phyloP scores from a whole-genome alignment of 2,329 filamentous ascomycete genomes.

The Botrytis fabae region DNA sequence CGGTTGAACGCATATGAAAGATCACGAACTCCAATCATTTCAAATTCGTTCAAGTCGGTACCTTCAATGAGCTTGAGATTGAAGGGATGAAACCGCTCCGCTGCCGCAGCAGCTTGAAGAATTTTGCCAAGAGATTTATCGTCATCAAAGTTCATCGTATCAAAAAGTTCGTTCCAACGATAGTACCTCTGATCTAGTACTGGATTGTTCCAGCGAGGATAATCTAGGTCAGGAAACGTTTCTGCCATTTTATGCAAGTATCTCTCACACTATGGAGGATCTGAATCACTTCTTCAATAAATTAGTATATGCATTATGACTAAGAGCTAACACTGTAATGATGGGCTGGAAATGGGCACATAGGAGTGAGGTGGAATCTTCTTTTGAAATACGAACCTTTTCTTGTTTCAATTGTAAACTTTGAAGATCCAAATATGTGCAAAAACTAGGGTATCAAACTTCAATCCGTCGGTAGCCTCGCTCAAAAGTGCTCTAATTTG shows the following conservation, averaged over 20 bases:
- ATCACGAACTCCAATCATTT: background rate
- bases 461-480: background rate
- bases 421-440: background rate
- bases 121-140: background rate
- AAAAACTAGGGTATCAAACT: background rate
- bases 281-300: background rate
- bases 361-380: background rate
- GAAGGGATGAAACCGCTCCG: background rate
- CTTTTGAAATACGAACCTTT: background rate
- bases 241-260: background rate
- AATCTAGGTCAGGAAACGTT: background rate
- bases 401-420: background rate
- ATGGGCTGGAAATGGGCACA: background rate
- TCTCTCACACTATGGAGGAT: background rate
- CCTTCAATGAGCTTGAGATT: background rate
- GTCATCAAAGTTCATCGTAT: conserved; percentile 1
- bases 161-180: conserved; percentile 1
- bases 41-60: background rate
- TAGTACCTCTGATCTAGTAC: background rate
- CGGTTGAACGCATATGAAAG: conserved; percentile 12
- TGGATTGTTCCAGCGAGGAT: background rate
- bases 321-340: background rate
- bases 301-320: background rate
- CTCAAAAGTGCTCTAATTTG: background rate
- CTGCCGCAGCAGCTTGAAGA: background rate